Evolutionary conservation across 2,329 filamentous ascomycete genomes (phyloP).

Genomic region (Thelonectria olida): DNA sequence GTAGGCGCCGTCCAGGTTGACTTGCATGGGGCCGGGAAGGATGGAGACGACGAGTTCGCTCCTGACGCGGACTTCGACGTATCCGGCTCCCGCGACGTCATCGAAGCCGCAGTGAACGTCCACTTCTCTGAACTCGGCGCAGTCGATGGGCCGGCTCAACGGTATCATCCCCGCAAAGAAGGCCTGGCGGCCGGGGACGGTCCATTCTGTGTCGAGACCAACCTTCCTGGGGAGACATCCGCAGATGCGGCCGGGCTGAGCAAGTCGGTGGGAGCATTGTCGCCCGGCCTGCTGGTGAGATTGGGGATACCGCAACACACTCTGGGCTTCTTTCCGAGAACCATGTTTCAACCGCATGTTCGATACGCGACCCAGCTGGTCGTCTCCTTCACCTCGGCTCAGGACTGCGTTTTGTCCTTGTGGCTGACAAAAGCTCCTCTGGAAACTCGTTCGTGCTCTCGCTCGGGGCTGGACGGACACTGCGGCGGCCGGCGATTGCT

Average conservation of each 20-base stretch:
- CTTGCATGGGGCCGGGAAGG: background rate
- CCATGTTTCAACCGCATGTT: background rate
- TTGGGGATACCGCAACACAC: too few species aligned
- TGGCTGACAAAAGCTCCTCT: background rate
- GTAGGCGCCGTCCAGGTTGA: background rate
- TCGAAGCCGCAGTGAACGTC: background rate
- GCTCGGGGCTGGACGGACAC: background rate
- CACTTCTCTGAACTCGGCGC: background rate
- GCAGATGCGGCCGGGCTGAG: background rate
- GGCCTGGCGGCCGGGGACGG: background rate
- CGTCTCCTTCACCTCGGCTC: background rate
- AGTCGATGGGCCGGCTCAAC: background rate
- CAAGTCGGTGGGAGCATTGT: background rate
- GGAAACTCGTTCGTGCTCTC: background rate
- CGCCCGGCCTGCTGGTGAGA: background rate
- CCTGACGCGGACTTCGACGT: background rate
- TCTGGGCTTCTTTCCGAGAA: background rate
- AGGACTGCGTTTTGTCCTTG: background rate
- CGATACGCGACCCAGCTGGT: background rate
- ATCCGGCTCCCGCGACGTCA: background rate
- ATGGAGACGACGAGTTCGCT: background rate
- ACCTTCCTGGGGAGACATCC: background rate
- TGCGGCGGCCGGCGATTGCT: background rate
- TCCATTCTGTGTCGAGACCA: background rate
- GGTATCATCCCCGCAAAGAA: background rate